Base-by-base conservation (phyloP, 805 yeast species). In the Yamadazyma akitaensis region DNA sequence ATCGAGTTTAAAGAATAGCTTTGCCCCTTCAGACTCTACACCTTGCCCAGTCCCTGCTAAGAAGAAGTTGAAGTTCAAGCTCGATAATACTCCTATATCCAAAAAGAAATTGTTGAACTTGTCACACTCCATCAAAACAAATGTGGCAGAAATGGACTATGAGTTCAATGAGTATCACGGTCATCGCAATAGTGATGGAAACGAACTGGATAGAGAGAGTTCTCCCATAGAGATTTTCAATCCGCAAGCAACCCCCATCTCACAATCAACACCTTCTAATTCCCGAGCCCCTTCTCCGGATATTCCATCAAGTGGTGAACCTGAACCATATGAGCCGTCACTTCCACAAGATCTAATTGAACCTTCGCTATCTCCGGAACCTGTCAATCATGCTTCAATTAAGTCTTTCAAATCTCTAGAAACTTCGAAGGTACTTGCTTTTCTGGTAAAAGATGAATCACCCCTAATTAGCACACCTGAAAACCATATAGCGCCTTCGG, bases 201-300 rank as follows among this genome's bases (percentile, higher is more conserved):
- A 46, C 17, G 49, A 49, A 12, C 49, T 48, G 18, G 55, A 14
- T 46, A 43, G 18, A 28, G 32, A 28, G 32, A 11, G 5, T 9
- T 37, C 50, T 11, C 51, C 51, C 11, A 48, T 47, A 3, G 46
- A 44, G 43, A 42, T 16, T 18, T 41, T 42, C 45, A 30, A 47
- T n/a, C 52, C 51, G 30, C 53, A 57, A 32, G 51, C 68, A 2
- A 70, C 73, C 0, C 76, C 75, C 0, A 70, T 71, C 11, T 66
- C 73, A 5, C 75, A 68, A 50, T 66, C 72, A 4, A 71, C 76
- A 0, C 76, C 76, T 9, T 65, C 75, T 16, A 70, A 68, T 46
- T 67, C 73, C 0, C 53, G 74, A 37, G 59, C 70, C 4, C 59
- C 68, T 60, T 71, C 6, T 69, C 74, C 49, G 4, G 34, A 28